Base-by-base conservation (phyloP, 352 stramenopile genomes). In the Halophytophthora polymorphica region DNA sequence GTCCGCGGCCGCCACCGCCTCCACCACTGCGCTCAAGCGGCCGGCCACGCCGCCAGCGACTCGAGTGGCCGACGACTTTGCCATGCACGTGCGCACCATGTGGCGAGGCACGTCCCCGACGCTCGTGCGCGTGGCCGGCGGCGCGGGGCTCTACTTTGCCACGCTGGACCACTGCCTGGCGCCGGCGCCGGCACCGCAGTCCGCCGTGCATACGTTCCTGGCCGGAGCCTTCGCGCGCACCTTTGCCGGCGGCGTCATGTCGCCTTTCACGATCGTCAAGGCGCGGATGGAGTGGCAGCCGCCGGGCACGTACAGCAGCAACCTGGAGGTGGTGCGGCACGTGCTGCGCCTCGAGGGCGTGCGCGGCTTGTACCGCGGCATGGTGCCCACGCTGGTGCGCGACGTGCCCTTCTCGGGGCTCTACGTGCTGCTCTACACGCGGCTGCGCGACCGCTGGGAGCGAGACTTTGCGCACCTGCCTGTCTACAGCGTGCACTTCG, bases 321-420 rank as follows among this genome's bases (percentile, higher is more conserved):
- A 83, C 45, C 37, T 85, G 25, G 60, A 87, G 15, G 73, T 88
- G 41, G 67, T 93, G 38, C 77, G 71, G 15, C 59, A 83, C 37
- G 79, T 94, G 13, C 57, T 90, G 17, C 62, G 64, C 21, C 60
- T 84, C 18, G 82, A 93, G 63, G 83, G 84, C 13, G 59, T 88
- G 19, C 65, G 72, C 10, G 85, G 86, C 19, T 63, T 96, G 15
- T 96, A 96, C 56, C 81, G 85, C 25, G 86, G 86, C 45, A 91
- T 93, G 63, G 59, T 90, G 23, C 83, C 86, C 0, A 94, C 83
- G 18, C 66, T 96, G 15, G 75, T 92, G n/a, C 70, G 86, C 36
- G 86, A 95, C 56, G 85, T 95, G 31, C 86, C 86, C 6, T 95
- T 94, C 69, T 95, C 86, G 6, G 86, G 86, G 22, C 67, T 94